Base-by-base conservation (phyloP, 2,329 filamentous ascomycete genomes). In the Alternaria viburni region DNA sequence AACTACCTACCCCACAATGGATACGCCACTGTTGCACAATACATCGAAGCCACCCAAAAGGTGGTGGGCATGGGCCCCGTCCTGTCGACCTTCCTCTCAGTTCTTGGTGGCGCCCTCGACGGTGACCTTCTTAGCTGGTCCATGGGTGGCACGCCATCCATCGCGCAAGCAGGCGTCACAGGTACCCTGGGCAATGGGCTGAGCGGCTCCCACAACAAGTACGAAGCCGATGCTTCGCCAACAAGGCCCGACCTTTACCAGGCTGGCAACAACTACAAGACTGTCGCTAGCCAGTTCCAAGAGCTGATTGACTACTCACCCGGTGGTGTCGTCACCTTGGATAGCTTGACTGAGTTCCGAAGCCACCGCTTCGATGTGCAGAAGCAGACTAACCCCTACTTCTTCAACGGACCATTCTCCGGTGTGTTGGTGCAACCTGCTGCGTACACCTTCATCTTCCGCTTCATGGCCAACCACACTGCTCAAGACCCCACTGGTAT, bases 381-480 rank as follows among this genome's bases (percentile, higher is more conserved):
- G 32, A 65, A 66, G 12, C 32, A 41, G 3, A 66, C 64, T 11
- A 73, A 72, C 59, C 65, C 69, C 1, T 54, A 70, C 19, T 73
- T 71, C 44, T 73, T 73, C 63, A 72, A 69, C 21, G 71, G 71
- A 1, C 71, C 71, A 1, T 72, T 73, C 26, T 58, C 66, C 1
- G 71, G 71, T 12, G 54, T 73, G 13, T 56, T 72, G 45, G 71
- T 73, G 54, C 71, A 73, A 64, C 69, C 71, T 28, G 71, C 71
- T 21, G 71, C 69, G 47, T 73, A 73, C 46, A 69, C 69, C 6
- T 73, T 73, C 56, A 73, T 73, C 54, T 73, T 64, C 54, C 69
- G 71, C 17, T 72, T 73, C 65, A 73, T 73, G 71, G 71, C 71
- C 1, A 72, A 73, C 23, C 71, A 73, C 32, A 69, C 64, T 21